Conservation (phyloP, 2,329 filamentous ascomycete genomes). For the Neopestalotiopsis rosae region DNA sequence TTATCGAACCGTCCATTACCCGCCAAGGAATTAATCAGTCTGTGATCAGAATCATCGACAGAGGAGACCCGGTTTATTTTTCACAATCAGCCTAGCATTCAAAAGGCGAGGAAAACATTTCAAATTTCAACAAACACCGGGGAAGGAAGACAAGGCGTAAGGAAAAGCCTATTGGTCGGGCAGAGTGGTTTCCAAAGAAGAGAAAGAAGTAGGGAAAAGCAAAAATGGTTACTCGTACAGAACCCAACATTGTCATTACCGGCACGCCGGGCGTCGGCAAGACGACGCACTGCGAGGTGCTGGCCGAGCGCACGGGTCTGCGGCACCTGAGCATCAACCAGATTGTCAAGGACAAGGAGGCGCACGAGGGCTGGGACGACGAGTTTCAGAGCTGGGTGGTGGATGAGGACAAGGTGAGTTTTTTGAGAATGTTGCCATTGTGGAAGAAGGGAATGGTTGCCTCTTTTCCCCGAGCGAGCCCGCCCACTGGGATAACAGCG, state of each 20-base stretch:
- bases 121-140: not conserved
- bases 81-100: not conserved
- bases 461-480: too few relatives aligned
- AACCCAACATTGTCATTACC: conserved; percentile 92
- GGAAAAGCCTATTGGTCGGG: not conserved
- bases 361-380: conserved; percentile 87
- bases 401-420: conserved; percentile 87
- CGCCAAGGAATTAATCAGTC: not conserved
- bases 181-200: not conserved
- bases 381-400: conserved; percentile 89
- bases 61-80: not conserved
- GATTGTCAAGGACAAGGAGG: conserved; percentile 85
- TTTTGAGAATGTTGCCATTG: too few relatives aligned
- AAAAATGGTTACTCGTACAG: conserved; percentile 41
- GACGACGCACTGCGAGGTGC: conserved; percentile 85
- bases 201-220: not conserved
- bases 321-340: conserved; percentile 89
- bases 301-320: conserved; percentile 78
- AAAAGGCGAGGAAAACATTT: not conserved
- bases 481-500: too few relatives aligned
- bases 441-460: too few relatives aligned
- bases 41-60: not conserved
- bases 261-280: conserved; percentile 97
- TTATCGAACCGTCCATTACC: not conserved
- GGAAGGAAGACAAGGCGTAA: too few relatives aligned